Conservation (phyloP, 2,329 filamentous ascomycete species). For the Nigrograna mackinnonii region DNA sequence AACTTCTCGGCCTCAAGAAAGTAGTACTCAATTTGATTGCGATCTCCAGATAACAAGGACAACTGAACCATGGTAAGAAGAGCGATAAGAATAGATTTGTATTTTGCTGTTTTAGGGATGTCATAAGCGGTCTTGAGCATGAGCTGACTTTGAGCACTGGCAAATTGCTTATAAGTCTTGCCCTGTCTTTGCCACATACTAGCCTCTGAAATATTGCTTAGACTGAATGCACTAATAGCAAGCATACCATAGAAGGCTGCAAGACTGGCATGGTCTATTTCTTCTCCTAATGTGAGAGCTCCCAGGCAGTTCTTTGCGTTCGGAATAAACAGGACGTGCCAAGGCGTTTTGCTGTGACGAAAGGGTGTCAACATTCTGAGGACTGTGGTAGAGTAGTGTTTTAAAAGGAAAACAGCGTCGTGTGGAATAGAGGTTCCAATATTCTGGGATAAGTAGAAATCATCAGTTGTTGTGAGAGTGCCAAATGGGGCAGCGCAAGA, state of each 20-base stretch:
- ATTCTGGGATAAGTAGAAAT: not conserved
- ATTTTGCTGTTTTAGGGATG: conserved; percentile 42
- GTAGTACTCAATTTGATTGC: conserved; percentile 41
- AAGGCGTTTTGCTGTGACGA: conserved; percentile 45
- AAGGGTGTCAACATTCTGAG: conserved; percentile 32
- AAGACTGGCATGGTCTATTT: conserved; percentile 41
- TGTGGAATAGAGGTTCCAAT: conserved; percentile 14
- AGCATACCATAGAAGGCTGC: conserved; percentile 46
- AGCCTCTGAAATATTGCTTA: conserved; percentile 28
- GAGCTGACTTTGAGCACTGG: conserved; percentile 35
- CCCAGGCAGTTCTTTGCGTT: conserved; percentile 48
- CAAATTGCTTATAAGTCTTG: conserved; percentile 27
- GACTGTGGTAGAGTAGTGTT: conserved; percentile 42
- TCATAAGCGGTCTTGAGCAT: conserved; percentile 41
- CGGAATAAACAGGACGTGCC: conserved; percentile 49
- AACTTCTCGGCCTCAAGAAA: conserved; percentile 50
- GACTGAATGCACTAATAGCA: conserved; percentile 49
- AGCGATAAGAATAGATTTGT: conserved; percentile 51
- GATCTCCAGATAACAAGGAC: conserved; percentile 38
- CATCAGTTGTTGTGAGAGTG: not conserved
- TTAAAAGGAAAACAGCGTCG: conserved; percentile 43
- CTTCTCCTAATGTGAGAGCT: conserved; percentile 46
- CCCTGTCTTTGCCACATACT: conserved; percentile 39
- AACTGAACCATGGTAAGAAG: conserved; percentile 47
- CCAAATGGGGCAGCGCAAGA: not conserved